Evolutionary conservation across 306 rosid genomes (phyloP).

Genomic region (Prunus davidiana): DNA sequence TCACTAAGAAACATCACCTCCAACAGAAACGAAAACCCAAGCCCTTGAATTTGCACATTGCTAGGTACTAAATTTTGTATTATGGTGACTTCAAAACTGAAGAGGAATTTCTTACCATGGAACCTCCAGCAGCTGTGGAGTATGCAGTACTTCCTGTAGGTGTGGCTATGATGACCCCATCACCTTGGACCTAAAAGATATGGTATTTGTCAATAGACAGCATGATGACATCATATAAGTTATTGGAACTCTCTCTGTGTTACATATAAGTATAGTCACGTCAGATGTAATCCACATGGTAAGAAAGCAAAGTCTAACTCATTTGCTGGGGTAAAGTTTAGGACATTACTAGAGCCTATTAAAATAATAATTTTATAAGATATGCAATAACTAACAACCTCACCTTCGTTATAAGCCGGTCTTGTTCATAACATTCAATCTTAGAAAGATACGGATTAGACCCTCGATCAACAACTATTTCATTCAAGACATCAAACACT

Average conservation of each 20-base stretch:
- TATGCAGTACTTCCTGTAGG: conserved; percentile 99
- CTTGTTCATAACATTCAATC: conserved; percentile 90
- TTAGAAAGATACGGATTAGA: conserved; percentile 98
- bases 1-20: neutral
- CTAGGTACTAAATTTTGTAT: neutral
- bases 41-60: neutral
- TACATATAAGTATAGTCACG: neutral
- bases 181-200: conserved; percentile 87
- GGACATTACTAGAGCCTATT: neutral
- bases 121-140: conserved; percentile 99
- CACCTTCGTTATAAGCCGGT: conserved; percentile 95
- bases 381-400: conserved; percentile 23
- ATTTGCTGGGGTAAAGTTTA: neutral
- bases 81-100: neutral
- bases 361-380: neutral
- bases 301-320: neutral
- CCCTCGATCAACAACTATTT: conserved; percentile 92
- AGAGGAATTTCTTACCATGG: conserved; percentile 63
- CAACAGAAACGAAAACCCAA: neutral
- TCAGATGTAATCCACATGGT: conserved; percentile 16
- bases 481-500: conserved; percentile 88
- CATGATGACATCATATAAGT: conserved; percentile 21
- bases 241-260: neutral
- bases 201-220: conserved; percentile 10
- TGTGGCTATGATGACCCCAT: conserved; percentile 96